Conservation (phyloP, 2,329 filamentous ascomycete species). For the Penicillium frequentans region DNA sequence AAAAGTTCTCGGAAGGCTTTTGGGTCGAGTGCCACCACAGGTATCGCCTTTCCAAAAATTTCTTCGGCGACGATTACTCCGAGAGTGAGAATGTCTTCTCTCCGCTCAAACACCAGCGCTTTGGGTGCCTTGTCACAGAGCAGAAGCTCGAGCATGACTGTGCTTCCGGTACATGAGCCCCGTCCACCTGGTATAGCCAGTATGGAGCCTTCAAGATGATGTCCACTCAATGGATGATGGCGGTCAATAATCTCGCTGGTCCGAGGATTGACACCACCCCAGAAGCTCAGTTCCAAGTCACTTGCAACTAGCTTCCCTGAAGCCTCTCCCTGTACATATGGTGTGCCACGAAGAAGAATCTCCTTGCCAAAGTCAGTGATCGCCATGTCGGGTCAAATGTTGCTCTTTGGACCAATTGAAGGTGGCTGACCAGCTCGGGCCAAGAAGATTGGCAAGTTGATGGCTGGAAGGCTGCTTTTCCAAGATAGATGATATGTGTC, state of each 20-base stretch:
- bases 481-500: too few relatives aligned
- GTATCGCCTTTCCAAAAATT: slow-evolving; percentile 43
- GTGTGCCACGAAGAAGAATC: neutral
- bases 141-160: slow-evolving; percentile 47
- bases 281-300: slow-evolving; percentile 44
- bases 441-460: too few relatives aligned
- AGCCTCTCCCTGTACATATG: neutral
- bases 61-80: slow-evolving; percentile 47
- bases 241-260: slow-evolving; percentile 47
- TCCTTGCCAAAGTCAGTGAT: neutral
- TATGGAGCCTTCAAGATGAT: slow-evolving; percentile 32
- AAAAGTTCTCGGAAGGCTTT: neutral
- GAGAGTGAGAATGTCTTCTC: slow-evolving; percentile 48
- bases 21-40: slow-evolving; percentile 35
- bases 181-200: slow-evolving; percentile 49
- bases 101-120: slow-evolving; percentile 44
- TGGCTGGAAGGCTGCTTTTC: too few relatives aligned
- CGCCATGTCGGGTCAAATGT: neutral
- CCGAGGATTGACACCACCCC: slow-evolving; percentile 45
- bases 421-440: too few relatives aligned
- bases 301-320: slow-evolving; percentile 31
- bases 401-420: too few relatives aligned
- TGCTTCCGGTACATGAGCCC: slow-evolving; percentile 50
- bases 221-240: slow-evolving; percentile 43
- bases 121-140: slow-evolving; percentile 40